A percentile compares a stretch with the other conserved stretches of the same genome.
These are phyloP conservation scores for Botrytis tulipae DNA, from an alignment of 2,329 filamentous ascomycete species.

Conservation along the genomic window DNA sequence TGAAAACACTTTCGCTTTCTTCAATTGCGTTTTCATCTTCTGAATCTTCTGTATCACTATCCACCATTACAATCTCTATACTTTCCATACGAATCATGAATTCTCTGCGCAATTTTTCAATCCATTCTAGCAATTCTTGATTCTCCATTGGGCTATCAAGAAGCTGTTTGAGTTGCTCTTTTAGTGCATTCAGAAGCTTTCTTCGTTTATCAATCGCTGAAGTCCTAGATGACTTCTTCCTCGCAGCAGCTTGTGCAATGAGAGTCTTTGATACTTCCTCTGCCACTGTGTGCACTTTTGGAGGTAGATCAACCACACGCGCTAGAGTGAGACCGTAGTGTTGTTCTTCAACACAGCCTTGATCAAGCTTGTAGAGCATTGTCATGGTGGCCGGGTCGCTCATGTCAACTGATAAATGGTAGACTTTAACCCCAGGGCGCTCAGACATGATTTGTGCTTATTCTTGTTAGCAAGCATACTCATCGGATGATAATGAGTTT, in stretches of 20 bases:
- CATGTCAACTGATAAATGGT: constrained; percentile 75
- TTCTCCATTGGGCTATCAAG: constrained; percentile 63
- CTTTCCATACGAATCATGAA: constrained; percentile 69
- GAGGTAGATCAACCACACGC: constrained; percentile 69
- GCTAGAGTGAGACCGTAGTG: constrained; percentile 87
- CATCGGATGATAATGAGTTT: background rate
- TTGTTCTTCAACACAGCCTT: constrained; percentile 66
- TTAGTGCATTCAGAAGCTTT: constrained; percentile 70
- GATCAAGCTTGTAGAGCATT: constrained; percentile 82
- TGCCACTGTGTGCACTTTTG: constrained; percentile 64
- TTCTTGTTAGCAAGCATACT: constrained; percentile 15
- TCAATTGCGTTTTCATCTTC: background rate
- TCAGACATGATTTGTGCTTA: constrained; percentile 69
- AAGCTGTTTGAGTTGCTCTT: constrained; percentile 70
- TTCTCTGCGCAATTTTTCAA: constrained; percentile 68
- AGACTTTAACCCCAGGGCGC: constrained; percentile 74
- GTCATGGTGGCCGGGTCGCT: constrained; percentile 60
- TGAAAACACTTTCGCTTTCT: background rate
- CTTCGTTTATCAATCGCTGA: constrained; percentile 61
- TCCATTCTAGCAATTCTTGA: constrained; percentile 59
- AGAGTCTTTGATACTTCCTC: constrained; percentile 64
- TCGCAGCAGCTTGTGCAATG: constrained; percentile 54
- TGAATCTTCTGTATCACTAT: constrained; percentile 25
- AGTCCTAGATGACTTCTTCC: constrained; percentile 57
- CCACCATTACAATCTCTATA: constrained; percentile 48